Evolutionary conservation across 148 eudicot species (phyloP), one percentile per base, ranked within the genome.

Genomic region (Selenicereus undatus): DNA sequence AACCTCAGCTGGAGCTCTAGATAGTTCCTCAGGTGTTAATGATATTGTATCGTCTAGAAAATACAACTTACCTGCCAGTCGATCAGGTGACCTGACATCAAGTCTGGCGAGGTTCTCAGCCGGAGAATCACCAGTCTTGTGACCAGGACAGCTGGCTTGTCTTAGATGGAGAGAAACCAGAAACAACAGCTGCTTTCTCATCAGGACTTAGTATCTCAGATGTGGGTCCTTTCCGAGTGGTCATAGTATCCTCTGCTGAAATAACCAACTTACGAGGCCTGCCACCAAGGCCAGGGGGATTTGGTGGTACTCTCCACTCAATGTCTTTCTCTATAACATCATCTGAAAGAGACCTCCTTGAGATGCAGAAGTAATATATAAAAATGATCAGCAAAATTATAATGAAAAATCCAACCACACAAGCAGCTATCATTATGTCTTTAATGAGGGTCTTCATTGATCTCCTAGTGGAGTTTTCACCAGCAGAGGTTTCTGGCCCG

Each of bases 1-100:
- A 3, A 97, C 98, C 86, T 97, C 98, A 35, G 98, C 99, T 50
- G 99, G 98, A 74, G 99, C 98, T 84, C 90, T 86, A 7, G 99
- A 97, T 3, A 97, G 89, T 81, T 97, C 99, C 79, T 97, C 99
- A 2, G 99, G 94, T 30, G 97, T 88, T 71, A 97, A 86, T 8
- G 93, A 77, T 16, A 92, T 80, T 24, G 94, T 87, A 79, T 94
- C 98, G 79, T 97, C 99, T 68, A 97, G 93, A 86, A 97, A 92
- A 86, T 92, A 89, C 80, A 97, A 88, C 84, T 97, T 98, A 35
- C 99, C 99, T 11, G 91, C 98, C 77, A 97, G 81, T 60, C 91
- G 88, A 85, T 97, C 99, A 5, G 98, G 99, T 69, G 99, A 97
- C 71, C 90, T 86, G 52, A 90, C 95, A 91, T 94, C 98, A 79